A percentile compares a stretch with the other conserved stretches of the same genome.
Evolutionary conservation across 495 filamentous ascomycete genomes (phyloP).

Genomic region (Filosporella fistucella): DNA sequence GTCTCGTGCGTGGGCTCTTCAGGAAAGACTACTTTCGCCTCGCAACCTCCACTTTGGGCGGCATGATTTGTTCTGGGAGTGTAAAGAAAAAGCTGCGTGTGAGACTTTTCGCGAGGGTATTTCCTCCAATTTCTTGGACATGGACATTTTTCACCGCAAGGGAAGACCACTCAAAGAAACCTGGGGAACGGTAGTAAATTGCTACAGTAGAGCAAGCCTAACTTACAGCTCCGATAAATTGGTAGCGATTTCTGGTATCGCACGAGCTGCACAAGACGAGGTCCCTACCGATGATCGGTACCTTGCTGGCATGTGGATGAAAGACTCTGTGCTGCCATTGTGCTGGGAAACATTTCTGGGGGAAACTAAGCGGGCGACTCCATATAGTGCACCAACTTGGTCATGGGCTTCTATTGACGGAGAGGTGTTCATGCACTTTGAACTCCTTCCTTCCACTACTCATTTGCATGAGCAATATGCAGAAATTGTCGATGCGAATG

Average conservation of each 20-base stretch:
- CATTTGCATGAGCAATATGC: no score
- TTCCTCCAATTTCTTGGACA: background rate
- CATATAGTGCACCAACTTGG: no score
- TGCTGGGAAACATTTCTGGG: no score
- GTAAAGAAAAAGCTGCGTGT: background rate
- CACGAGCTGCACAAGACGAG: background rate
- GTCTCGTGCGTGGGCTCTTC: background rate
- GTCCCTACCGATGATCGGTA: background rate
- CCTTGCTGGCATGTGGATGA: background rate
- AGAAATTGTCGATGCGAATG: no score
- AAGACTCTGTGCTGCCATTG: no score
- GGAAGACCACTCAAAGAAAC: background rate
- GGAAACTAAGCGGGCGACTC: no score
- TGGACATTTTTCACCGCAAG: background rate
- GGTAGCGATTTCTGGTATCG: background rate
- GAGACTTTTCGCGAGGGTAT: background rate
- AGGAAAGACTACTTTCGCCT: conserved; percentile 26
- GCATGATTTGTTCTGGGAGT: background rate
- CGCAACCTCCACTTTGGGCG: conserved; percentile 14
- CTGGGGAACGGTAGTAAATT: background rate
- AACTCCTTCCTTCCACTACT: no score
- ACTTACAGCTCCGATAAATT: background rate
- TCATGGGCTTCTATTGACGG: no score
- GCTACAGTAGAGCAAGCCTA: background rate
- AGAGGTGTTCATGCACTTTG: no score